Conservation (phyloP, 129 eudicot species). For the Flaveria linearis region DNA sequence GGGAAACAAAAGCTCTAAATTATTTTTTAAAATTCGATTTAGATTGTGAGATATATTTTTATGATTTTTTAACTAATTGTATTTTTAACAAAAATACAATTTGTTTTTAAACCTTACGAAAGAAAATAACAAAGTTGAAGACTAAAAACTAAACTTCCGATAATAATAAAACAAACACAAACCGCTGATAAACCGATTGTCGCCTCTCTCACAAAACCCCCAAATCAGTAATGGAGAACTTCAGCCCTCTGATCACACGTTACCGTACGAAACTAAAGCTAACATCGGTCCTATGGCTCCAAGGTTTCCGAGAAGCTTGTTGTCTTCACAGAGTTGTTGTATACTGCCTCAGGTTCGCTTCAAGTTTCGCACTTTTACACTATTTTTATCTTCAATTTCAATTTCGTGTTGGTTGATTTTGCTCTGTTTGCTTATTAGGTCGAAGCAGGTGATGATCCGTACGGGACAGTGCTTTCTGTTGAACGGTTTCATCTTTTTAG, state of each 20-base stretch:
- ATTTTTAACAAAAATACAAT: too few relatives aligned
- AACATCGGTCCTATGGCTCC: slow-evolving; percentile 58
- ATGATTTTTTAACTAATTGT: too few relatives aligned
- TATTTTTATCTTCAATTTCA: slow-evolving; percentile 16
- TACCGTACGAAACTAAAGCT: slow-evolving; percentile 51
- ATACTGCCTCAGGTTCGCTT: slow-evolving; percentile 65
- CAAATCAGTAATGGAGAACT: slow-evolving; percentile 42
- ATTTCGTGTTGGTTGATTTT: not conserved
- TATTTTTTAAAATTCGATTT: too few relatives aligned
- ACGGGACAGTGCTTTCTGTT: slow-evolving; percentile 92
- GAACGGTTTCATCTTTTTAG: slow-evolving; percentile 86
- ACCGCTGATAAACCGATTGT: slow-evolving; percentile 17
- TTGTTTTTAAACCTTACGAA: too few relatives aligned
- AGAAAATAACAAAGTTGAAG: too few relatives aligned
- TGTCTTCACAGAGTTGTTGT: slow-evolving; percentile 86
- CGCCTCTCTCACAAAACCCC: slow-evolving; percentile 8
- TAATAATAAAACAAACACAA: slow-evolving; percentile 16
- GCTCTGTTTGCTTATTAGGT: slow-evolving; percentile 47
- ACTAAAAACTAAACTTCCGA: too few relatives aligned
- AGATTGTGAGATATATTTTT: too few relatives aligned
- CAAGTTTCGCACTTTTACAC: slow-evolving; percentile 7
- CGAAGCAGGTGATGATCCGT: slow-evolving; percentile 71
- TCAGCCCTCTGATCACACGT: slow-evolving; percentile 30
- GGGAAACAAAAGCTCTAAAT: too few relatives aligned
- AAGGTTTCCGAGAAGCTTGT: slow-evolving; percentile 86